Conservation (phyloP, 192 early-diverging fungal species). For the Martensiomyces pterosporus region DNA sequence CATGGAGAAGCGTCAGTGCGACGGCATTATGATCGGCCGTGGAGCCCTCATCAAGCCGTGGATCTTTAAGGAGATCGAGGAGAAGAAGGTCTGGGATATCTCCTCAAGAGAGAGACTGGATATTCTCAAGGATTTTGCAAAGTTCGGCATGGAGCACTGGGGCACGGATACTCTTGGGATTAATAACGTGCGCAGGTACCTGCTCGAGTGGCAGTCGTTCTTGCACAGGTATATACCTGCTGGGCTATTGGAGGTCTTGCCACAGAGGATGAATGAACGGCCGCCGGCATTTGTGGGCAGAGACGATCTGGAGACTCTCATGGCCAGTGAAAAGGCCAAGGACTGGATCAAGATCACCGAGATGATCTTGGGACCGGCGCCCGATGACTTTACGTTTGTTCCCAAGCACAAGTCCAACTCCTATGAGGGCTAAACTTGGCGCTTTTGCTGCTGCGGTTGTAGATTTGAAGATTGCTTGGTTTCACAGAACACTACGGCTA, state of each 20-base stretch:
- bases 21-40: constrained; percentile 90
- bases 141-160: constrained; percentile 95
- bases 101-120: constrained; percentile 85
- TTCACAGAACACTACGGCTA: no score
- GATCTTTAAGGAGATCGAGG: constrained; percentile 93
- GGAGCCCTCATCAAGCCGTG: constrained; percentile 96
- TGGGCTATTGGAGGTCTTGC: constrained; percentile 86
- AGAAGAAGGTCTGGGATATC: constrained; percentile 86
- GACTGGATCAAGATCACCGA: constrained; percentile 97
- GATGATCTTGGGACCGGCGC: constrained; percentile 85
- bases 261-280: constrained; percentile 88
- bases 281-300: constrained; percentile 81
- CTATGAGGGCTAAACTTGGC: constrained; percentile 41
- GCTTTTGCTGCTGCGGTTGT: not conserved
- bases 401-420: constrained; percentile 95
- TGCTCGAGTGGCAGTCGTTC: constrained; percentile 79
- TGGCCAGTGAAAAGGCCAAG: constrained; percentile 70
- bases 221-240: constrained; percentile 82
- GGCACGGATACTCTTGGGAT: constrained; percentile 86
- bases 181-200: constrained; percentile 72
- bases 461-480: not conserved
- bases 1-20: constrained; percentile 58
- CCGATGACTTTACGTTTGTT: constrained; percentile 79
- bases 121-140: constrained; percentile 74
- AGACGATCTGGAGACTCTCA: constrained; percentile 89